Conservation (phyloP, 148 eudicot genomes). For the Camellia sinensis region DNA sequence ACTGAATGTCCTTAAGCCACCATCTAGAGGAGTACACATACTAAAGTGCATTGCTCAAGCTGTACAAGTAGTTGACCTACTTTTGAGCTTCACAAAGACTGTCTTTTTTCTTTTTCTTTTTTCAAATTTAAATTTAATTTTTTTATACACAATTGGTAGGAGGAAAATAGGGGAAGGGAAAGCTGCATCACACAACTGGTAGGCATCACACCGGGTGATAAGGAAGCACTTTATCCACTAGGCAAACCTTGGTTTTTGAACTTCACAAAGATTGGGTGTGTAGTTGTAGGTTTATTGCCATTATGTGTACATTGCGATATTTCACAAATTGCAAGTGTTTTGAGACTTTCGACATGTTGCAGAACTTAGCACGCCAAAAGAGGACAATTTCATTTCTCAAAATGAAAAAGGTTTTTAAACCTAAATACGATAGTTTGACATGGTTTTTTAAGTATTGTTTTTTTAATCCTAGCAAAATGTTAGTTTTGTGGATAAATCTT, state of each 20-base stretch:
- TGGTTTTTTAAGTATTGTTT: too few relatives aligned
- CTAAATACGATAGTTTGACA: too few relatives aligned
- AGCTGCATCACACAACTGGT: too few relatives aligned
- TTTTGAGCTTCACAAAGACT: background rate
- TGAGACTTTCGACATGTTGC: background rate
- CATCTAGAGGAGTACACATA: background rate
- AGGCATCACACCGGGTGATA: too few relatives aligned
- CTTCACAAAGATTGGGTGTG: background rate
- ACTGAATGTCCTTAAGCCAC: background rate
- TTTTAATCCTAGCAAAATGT: background rate
- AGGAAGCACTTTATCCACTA: too few relatives aligned
- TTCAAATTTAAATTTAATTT: too few relatives aligned
- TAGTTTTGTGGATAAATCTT: background rate
- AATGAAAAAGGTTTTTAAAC: background rate
- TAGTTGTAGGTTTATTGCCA: background rate
- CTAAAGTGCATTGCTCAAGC: background rate
- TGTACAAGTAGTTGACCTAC: background rate
- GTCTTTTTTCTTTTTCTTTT: too few relatives aligned
- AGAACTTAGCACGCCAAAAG: background rate
- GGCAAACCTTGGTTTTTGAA: too few relatives aligned
- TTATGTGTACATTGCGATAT: background rate
- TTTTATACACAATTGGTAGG: too few relatives aligned
- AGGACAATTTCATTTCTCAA: background rate
- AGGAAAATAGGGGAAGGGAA: too few relatives aligned
- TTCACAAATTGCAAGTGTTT: background rate